Conservation (phyloP, 2,329 filamentous ascomycete species). For the Colletotrichum tanaceti region DNA sequence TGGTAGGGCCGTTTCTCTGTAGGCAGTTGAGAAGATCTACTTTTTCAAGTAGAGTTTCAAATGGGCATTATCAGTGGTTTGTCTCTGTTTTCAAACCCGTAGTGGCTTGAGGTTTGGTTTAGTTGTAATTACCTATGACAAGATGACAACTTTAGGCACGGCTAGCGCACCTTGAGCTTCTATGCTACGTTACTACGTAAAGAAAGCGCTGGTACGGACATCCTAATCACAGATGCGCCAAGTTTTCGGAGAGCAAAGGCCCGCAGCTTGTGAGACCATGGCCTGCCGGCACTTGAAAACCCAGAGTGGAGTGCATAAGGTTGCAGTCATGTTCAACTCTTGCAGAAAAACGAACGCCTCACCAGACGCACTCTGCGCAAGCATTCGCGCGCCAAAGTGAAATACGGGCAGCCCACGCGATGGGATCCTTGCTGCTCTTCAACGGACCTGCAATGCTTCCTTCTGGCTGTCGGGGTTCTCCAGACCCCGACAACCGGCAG, state of each 20-base stretch:
- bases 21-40: too few species aligned
- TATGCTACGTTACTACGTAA: not conserved
- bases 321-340: not conserved
- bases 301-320: conserved; percentile 6
- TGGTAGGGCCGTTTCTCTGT: too few species aligned
- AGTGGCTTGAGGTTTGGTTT: not conserved
- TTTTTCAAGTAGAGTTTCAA: too few species aligned
- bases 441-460: not conserved
- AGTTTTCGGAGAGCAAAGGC: not conserved
- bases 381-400: conserved; percentile 25
- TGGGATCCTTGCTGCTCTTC: not conserved
- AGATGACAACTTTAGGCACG: not conserved
- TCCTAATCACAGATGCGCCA: not conserved
- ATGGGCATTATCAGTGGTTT: too few species aligned
- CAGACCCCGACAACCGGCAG: not conserved
- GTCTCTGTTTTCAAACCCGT: too few species aligned
- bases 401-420: conserved; percentile 20
- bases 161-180: not conserved
- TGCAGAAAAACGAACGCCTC: not conserved
- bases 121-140: too few species aligned
- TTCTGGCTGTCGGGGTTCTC: conserved; percentile 14
- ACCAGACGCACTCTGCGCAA: conserved; percentile 3
- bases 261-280: not conserved
- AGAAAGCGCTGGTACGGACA: not conserved
- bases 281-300: conserved; percentile 6